Conservation (phyloP, 2,329 filamentous ascomycete genomes). For the Pestalotiopsis sp. region DNA sequence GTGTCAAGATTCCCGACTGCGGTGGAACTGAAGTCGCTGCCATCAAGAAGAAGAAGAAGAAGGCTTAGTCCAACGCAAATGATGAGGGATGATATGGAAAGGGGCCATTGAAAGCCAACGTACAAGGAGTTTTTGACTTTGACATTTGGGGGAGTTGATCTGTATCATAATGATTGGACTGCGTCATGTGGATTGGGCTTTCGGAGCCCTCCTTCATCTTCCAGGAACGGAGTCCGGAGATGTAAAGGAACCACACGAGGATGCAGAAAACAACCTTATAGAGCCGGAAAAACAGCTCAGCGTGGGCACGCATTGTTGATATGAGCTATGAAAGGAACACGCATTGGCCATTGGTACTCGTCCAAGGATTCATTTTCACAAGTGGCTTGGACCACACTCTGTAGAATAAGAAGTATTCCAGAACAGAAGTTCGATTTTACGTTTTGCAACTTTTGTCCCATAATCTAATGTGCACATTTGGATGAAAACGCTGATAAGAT, state of each 20-base stretch:
- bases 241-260: not conserved
- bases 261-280: not conserved
- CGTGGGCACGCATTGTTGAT: not conserved
- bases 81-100: not conserved
- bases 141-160: not conserved
- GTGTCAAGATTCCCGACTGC: slow-evolving; percentile 85
- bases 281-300: not conserved
- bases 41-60: not conserved
- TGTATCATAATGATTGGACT: not conserved
- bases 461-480: not conserved
- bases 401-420: not conserved
- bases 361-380: not conserved
- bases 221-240: not conserved
- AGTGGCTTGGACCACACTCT: not conserved
- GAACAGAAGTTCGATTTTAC: not conserved
- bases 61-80: not conserved
- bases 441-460: not conserved
- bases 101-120: not conserved
- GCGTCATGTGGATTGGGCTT: not conserved
- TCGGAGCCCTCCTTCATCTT: not conserved
- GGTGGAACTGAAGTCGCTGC: slow-evolving; percentile 64
- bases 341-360: not conserved
- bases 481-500: not conserved
- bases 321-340: not conserved
- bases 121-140: not conserved